Evolutionary conservation across 2,329 filamentous ascomycete species (phyloP), one percentile per base, ranked within the genome.

Genomic region (Nigrospora oryzae): DNA sequence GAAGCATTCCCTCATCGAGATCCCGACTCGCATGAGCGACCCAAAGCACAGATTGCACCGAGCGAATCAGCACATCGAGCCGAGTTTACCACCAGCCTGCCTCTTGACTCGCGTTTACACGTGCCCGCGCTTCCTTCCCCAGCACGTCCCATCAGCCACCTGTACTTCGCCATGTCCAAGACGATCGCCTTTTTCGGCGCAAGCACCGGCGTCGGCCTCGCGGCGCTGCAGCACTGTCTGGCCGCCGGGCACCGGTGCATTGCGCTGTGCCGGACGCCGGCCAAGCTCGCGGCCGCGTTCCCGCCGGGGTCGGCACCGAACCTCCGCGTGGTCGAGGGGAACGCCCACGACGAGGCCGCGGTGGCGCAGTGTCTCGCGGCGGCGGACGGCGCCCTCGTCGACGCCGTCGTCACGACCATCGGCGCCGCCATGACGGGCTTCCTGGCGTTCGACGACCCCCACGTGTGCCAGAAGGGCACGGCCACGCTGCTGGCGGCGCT

Each of bases 111-210:
- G 19, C 19, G 6, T 6, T 23, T 23, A 23, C 19, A 23, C 19
- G 19, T 6, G 6, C 6, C 19, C 19, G 7, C 11, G 11, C 5
- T 16, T 16, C 8, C 5, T 10, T 28, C 19, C 4, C 19, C 19
- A 23, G n/a, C n/a, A n/a, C n/a, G n/a, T n/a, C n/a, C n/a, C n/a
- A n/a, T n/a, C n/a, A 19, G 11, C 12, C 15, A 7, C 5, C 3
- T 5, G 11, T 19, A 31, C 11, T 16, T 35, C 36, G 35, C 19
- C 28, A 19, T 23, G 36, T 16, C 34, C 8, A 66, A 70, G 49
- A 67, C 70, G 4, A 57, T 77, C 45, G 65, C 70, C 38, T 75
- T 79, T 62, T 65, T 79, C 43, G 76, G 76, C 47, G 71, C 74
- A 36, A 77, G 70, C 17, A 69, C 67, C 32, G 75, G 75, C 40